A percentile compares a stretch with the other conserved stretches of the same genome.
Conservation (phyloP, 1,284 basidiomycete genomes). For the Apiotrichum porosum region DNA sequence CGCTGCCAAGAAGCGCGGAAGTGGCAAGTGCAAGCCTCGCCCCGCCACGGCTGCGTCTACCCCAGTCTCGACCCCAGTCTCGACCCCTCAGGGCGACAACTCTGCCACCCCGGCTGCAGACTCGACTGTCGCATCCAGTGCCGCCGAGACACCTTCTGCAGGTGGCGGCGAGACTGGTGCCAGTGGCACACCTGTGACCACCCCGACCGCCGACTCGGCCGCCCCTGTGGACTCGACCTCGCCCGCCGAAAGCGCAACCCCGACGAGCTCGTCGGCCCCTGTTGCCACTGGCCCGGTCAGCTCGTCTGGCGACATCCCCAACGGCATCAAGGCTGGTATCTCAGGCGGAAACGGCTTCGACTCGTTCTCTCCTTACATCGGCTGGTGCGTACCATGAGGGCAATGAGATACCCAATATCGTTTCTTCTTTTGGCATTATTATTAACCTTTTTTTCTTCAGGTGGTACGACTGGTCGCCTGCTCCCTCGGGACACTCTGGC, state of each 20-base stretch:
- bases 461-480: slow-evolving; percentile 33
- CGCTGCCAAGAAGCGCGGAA: too few species aligned
- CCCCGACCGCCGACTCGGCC: neutral
- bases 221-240: neutral
- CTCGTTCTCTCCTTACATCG: slow-evolving; percentile 30
- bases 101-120: too few species aligned
- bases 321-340: slow-evolving; percentile 45
- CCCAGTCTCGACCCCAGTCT: neutral
- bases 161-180: too few species aligned
- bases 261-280: neutral
- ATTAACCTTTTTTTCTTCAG: slow-evolving; percentile 7
- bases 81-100: neutral
- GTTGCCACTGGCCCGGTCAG: neutral
- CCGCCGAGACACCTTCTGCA: too few species aligned
- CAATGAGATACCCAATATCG: slow-evolving; percentile 31
- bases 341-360: slow-evolving; percentile 31
- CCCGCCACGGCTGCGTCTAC: neutral
- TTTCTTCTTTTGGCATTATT: slow-evolving; percentile 34
- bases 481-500: slow-evolving; percentile 7
- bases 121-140: too few species aligned
- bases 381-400: slow-evolving; percentile 33
- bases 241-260: neutral
- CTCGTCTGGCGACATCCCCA: slow-evolving; percentile 15
- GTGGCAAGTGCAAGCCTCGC: too few species aligned
- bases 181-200: too few species aligned